phyloP scores from a whole-genome alignment of 371 early-diverging fungal species.

The Coemansia sp. region DNA sequence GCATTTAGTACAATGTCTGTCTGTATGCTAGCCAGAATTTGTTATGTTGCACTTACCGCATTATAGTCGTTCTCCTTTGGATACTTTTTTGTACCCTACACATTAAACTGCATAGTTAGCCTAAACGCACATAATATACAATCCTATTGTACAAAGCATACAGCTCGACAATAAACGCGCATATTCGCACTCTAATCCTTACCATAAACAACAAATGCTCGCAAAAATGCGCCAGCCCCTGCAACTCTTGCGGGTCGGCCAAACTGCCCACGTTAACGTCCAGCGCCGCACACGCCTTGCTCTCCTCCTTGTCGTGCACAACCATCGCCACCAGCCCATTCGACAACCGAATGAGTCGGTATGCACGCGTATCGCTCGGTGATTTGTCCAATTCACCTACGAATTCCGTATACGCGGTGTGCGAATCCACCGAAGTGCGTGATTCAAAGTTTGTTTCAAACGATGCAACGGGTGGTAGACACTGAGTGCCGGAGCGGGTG shows the following conservation, averaged over 20 bases:
- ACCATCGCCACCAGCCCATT: constrained; percentile 82
- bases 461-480: constrained; percentile 33
- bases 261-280: constrained; percentile 93
- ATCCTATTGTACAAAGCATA: not conserved
- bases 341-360: constrained; percentile 76
- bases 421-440: constrained; percentile 9
- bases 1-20: constrained; percentile 2
- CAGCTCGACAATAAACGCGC: not conserved
- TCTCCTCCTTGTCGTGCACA: constrained; percentile 77
- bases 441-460: constrained; percentile 23
- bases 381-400: constrained; percentile 41
- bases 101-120: not conserved
- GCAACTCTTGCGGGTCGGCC: constrained; percentile 73
- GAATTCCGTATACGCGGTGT: constrained; percentile 25
- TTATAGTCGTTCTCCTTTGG: constrained; percentile 94
- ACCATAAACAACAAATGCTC: constrained; percentile 96
- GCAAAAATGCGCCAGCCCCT: constrained; percentile 98
- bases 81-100: constrained; percentile 70
- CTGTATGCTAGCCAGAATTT: no score
- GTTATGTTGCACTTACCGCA: not conserved
- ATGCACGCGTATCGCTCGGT: constrained; percentile 76
- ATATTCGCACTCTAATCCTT: constrained; percentile 24
- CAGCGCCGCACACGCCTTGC: constrained; percentile 88
- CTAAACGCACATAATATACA: not conserved
- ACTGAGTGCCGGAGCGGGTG: constrained; percentile 19